Percentiles rank a stretch among this genome's conserved stretches.
These are phyloP conservation scores for Sclerotiophoma versabilis DNA, from an alignment of 2,329 filamentous ascomycete species.

Conservation along the genomic window DNA sequence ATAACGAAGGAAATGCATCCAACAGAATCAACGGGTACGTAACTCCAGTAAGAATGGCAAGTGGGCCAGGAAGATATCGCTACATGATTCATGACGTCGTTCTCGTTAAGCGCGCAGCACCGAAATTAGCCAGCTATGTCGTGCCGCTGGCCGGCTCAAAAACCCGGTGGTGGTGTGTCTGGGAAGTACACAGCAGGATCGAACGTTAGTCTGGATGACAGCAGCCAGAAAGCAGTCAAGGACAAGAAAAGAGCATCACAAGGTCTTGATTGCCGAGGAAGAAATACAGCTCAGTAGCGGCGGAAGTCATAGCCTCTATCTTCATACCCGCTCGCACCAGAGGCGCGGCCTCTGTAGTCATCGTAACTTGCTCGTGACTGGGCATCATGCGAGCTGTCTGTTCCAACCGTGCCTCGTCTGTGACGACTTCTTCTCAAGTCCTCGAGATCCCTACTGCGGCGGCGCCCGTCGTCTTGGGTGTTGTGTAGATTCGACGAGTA, in stretches of 20 bases:
- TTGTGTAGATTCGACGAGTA: slow-evolving; percentile 44
- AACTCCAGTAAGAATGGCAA: not conserved
- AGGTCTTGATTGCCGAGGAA: no score
- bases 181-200: no score
- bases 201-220: no score
- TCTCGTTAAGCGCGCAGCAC: no score
- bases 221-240: not conserved
- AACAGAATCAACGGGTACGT: slow-evolving; percentile 3
- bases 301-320: slow-evolving; percentile 39
- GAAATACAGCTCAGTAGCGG: slow-evolving; percentile 40
- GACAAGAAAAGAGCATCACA: not conserved
- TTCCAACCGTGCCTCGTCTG: slow-evolving; percentile 33
- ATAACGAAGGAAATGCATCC: not conserved
- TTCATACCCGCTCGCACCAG: slow-evolving; percentile 38
- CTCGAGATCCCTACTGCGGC: slow-evolving; percentile 41
- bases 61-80: not conserved
- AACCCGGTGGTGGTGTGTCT: no score
- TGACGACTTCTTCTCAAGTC: slow-evolving; percentile 39
- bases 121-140: no score
- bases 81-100: not conserved
- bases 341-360: slow-evolving; percentile 37
- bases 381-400: slow-evolving; percentile 37
- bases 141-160: no score
- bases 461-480: slow-evolving; percentile 40
- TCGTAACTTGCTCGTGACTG: slow-evolving; percentile 42